Evolutionary conservation across 2,329 filamentous ascomycete species (phyloP).

Genomic region (Septoria petroselini): DNA sequence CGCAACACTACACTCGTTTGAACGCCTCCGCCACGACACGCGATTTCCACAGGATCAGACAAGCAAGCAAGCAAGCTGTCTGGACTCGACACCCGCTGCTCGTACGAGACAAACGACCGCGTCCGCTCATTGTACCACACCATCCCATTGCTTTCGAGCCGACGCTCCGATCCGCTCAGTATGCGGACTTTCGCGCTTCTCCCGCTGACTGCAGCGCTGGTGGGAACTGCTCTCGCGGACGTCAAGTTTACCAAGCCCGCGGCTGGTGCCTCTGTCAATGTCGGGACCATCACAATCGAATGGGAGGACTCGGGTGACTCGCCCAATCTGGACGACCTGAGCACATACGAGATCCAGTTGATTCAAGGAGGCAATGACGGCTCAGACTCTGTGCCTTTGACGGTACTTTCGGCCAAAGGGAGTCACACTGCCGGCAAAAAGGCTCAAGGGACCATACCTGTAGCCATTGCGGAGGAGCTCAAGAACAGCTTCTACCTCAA

Average conservation of each 20-base stretch:
- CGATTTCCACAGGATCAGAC: not conserved
- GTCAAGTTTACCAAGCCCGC: conserved; percentile 54
- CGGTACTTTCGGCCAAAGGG: conserved; percentile 8
- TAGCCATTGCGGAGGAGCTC: conserved; percentile 33
- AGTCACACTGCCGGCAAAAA: conserved; percentile 14
- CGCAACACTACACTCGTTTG: not conserved
- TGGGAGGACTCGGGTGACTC: conserved; percentile 56
- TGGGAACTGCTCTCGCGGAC: conserved; percentile 49
- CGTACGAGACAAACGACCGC: not conserved
- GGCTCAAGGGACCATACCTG: conserved; percentile 21
- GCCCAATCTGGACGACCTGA: conserved; percentile 51
- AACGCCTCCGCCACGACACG: not conserved
- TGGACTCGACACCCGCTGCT: not conserved
- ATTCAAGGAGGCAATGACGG: conserved; percentile 58
- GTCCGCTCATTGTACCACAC: not conserved
- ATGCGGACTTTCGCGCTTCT: conserved; percentile 14
- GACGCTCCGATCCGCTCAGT: not conserved
- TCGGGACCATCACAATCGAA: conserved; percentile 52
- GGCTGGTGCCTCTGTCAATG: conserved; percentile 51
- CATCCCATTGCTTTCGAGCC: not conserved
- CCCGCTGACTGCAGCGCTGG: conserved; percentile 36
- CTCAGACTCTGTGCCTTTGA: conserved; percentile 45
- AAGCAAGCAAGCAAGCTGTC: no score
- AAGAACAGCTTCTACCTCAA: conserved; percentile 56
- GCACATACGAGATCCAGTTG: conserved; percentile 57